Evolutionary conservation across 441 rosid species (phyloP), one percentile per base, ranked within the genome.

Genomic region (Aquilaria agallochum): DNA sequence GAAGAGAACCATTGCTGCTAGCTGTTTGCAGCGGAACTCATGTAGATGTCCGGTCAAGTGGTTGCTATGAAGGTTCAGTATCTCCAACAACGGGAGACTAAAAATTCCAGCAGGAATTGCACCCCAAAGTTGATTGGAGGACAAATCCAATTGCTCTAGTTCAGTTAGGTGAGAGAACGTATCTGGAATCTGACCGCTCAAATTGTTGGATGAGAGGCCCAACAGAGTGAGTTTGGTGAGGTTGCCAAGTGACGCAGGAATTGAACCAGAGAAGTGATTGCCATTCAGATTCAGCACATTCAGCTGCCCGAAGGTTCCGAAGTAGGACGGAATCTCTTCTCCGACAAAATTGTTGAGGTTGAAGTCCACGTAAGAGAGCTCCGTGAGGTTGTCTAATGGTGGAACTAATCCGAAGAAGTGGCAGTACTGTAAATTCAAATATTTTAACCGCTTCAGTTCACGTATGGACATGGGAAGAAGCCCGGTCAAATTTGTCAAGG

Each of bases 91-190:
- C 14, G 73, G 70, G 11, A 60, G 65, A 31, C 58, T 47, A 14
- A 55, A 73, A 42, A 73, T 47, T 44, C 77, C 65, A 33, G 60
- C 20, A 14, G 67, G 77, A 31, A 72, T 72, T n/a, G 9, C 33
- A 49, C 66, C 69, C 49, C 9, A 42, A 3, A 59, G 47, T 53
- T 45, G 34, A 20, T 68, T 68, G 3, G 8, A 2, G 10, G 36
- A 45, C 3, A 60, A 2, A 42, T 59, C 40, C 12, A 67, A 42
- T 13, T 5, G 5, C 46, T 58, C 9, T 8, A 40, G 45, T 40
- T 40, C 9, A 40, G 45, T 40, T 8, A 40, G 2, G 10, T 40
- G 2, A 10, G 9, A 5, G 9, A 40, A 40, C 9, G 45, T 5
- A 40, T 40, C 42, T 3, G 42, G 42, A 36, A 36, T 36, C 7